Evolutionary conservation across 352 stramenopile species (phyloP).

Genomic region (Peronosclerospora sorghi): DNA sequence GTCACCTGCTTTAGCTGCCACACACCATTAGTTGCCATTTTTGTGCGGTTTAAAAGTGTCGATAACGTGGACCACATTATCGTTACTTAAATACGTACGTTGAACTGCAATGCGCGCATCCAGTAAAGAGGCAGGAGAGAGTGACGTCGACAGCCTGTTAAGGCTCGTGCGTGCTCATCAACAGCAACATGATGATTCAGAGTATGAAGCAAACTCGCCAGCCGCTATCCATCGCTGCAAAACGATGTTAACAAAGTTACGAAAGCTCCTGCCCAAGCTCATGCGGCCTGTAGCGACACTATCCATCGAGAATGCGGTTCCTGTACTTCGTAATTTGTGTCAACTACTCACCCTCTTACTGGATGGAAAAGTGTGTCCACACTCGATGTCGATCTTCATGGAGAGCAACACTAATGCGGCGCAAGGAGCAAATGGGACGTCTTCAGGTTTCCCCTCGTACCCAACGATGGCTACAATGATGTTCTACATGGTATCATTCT

Average conservation of each 20-base stretch:
- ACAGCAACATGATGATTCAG: slow-evolving; percentile 29
- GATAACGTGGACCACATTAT: slow-evolving; percentile 5
- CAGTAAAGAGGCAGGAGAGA: slow-evolving; percentile 28
- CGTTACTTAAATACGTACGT: slow-evolving; percentile 9
- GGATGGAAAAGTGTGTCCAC: slow-evolving; percentile 32
- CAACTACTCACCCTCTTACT: slow-evolving; percentile 42
- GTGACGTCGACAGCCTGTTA: slow-evolving; percentile 39
- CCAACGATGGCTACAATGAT: slow-evolving; percentile 48
- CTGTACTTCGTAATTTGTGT: slow-evolving; percentile 44
- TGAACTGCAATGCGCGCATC: not conserved
- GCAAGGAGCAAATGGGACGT: not conserved
- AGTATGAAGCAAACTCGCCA: slow-evolving; percentile 25
- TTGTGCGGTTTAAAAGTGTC: not conserved
- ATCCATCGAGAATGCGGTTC: slow-evolving; percentile 16
- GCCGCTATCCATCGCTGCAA: slow-evolving; percentile 43
- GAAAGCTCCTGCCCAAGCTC: slow-evolving; percentile 57
- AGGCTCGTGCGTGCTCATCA: slow-evolving; percentile 33
- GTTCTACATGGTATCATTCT: slow-evolving; percentile 70
- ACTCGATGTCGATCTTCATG: slow-evolving; percentile 52
- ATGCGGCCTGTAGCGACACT: slow-evolving; percentile 38
- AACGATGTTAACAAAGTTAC: slow-evolving; percentile 54
- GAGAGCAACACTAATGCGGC: slow-evolving; percentile 11
- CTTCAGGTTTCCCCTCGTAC: slow-evolving; percentile 27
- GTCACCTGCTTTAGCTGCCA: slow-evolving; percentile 75
- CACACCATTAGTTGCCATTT: slow-evolving; percentile 65